phyloP scores from a whole-genome alignment of 352 stramenopile species.

The Aphanomyces stellatus region DNA sequence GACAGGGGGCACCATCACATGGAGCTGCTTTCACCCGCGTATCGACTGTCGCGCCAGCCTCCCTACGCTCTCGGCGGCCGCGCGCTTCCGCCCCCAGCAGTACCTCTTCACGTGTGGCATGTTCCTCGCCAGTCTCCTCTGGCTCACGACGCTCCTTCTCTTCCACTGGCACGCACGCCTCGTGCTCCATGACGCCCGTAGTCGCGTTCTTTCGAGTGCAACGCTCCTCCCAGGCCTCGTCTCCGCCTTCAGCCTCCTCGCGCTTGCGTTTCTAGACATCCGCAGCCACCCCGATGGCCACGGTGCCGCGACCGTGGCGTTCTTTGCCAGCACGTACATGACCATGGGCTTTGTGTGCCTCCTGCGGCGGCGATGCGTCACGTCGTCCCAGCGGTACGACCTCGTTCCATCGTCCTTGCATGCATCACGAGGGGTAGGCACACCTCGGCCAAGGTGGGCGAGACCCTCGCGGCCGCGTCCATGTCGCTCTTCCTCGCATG shows the following conservation, averaged over 20 bases:
- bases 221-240: neutral
- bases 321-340: neutral
- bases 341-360: neutral
- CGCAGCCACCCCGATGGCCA: neutral
- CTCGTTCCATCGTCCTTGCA: neutral
- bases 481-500: neutral
- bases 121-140: neutral
- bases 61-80: neutral
- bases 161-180: slow-evolving; percentile 10
- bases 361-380: neutral
- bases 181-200: neutral
- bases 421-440: neutral
- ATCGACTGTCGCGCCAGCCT: slow-evolving; percentile 1
- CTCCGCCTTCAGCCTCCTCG: neutral
- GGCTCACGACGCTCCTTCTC: neutral
- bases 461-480: neutral
- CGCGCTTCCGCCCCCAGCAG: slow-evolving; percentile 1
- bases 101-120: neutral
- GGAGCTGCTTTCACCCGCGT: slow-evolving; percentile 11
- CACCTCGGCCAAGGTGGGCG: neutral
- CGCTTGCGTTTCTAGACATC: neutral
- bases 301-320: neutral
- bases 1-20: neutral
- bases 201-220: neutral
- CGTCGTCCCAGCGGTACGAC: neutral